Evolutionary conservation across 805 yeast genomes (phyloP).

Genomic region (Ogataea methylovora): DNA sequence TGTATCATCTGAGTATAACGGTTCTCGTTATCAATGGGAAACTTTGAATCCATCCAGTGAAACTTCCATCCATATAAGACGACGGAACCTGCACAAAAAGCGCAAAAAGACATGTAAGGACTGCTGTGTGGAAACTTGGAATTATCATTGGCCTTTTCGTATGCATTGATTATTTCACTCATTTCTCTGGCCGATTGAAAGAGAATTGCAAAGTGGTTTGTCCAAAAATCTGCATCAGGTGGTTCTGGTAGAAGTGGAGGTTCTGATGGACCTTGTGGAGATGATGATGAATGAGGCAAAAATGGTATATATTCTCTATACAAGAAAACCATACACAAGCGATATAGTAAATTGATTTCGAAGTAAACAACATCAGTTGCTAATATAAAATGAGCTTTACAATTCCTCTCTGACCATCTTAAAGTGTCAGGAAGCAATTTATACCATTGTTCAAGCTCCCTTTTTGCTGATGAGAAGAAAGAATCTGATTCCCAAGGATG

Average conservation of each 20-base stretch:
- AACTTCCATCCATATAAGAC: conserved; percentile 5
- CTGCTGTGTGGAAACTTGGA: no score
- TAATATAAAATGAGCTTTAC: conserved; percentile 1
- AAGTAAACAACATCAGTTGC: conserved; percentile 1
- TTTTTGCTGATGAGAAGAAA: background rate
- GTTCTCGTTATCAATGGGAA: background rate
- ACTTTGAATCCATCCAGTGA: conserved; percentile 5
- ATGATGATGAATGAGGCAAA: conserved; percentile 5
- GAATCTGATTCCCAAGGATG: conserved; percentile 5
- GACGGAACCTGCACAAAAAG: conserved; percentile 4
- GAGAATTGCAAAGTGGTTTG: background rate
- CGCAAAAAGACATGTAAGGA: conserved; percentile 5
- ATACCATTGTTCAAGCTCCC: conserved; percentile 1
- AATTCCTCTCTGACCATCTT: conserved; percentile 2
- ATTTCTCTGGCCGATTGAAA: conserved; percentile 5
- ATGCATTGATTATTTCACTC: conserved; percentile 1
- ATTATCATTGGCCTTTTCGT: no score
- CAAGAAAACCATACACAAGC: conserved; percentile 2
- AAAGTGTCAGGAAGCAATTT: conserved; percentile 1
- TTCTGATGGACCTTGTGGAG: conserved; percentile 6
- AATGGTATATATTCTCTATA: conserved; percentile 7
- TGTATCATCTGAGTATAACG: conserved; percentile 2
- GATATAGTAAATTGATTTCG: conserved; percentile 1
- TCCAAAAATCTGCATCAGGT: conserved; percentile 2
- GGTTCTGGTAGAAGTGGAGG: conserved; percentile 6